phyloP scores from a whole-genome alignment of 495 filamentous ascomycete genomes.

The Talaromyces thailandensis region DNA sequence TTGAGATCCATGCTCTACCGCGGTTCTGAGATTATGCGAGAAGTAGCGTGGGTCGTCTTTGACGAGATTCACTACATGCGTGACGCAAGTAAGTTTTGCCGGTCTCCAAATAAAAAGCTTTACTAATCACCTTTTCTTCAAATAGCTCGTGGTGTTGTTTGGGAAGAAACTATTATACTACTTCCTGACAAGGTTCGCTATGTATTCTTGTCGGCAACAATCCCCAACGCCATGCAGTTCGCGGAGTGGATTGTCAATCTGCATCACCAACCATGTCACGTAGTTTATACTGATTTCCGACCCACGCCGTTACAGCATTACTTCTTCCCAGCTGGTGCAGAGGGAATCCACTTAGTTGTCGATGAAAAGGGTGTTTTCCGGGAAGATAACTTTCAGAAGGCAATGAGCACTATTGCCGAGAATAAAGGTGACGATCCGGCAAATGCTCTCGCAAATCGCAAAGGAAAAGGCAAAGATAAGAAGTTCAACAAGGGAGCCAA shows the following conservation, averaged over 20 bases:
- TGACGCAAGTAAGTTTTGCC: conserved; percentile 51
- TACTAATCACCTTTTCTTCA: conserved; percentile 5
- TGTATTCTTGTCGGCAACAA: conserved; percentile 97
- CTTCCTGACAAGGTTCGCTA: conserved; percentile 97
- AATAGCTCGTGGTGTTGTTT: conserved; percentile 80
- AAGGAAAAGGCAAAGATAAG: conserved; percentile 85
- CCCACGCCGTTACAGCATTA: conserved; percentile 96
- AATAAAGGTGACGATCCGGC: conserved; percentile 77
- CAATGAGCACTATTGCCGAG: conserved; percentile 82
- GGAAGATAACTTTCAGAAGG: conserved; percentile 93
- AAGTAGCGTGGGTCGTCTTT: conserved; percentile 95
- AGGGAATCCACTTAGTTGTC: conserved; percentile 89
- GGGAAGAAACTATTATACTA: conserved; percentile 98
- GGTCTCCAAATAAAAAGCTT: background rate
- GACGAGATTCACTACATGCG: conserved; percentile 99
- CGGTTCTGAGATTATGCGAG: conserved; percentile 97
- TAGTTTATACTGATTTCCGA: conserved; percentile 96
- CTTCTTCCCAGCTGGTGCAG: conserved; percentile 88
- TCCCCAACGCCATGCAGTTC: conserved; percentile 98
- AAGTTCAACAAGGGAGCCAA: conserved; percentile 79
- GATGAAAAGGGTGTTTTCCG: conserved; percentile 94
- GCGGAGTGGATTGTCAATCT: conserved; percentile 98
- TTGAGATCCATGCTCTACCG: conserved; percentile 95
- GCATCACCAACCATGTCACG: conserved; percentile 92
- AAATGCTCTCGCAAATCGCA: conserved; percentile 66